A percentile compares a stretch with the other conserved stretches of the same genome.
phyloP scores from a whole-genome alignment of 495 filamentous ascomycete species.

The Penicillium silybi region DNA sequence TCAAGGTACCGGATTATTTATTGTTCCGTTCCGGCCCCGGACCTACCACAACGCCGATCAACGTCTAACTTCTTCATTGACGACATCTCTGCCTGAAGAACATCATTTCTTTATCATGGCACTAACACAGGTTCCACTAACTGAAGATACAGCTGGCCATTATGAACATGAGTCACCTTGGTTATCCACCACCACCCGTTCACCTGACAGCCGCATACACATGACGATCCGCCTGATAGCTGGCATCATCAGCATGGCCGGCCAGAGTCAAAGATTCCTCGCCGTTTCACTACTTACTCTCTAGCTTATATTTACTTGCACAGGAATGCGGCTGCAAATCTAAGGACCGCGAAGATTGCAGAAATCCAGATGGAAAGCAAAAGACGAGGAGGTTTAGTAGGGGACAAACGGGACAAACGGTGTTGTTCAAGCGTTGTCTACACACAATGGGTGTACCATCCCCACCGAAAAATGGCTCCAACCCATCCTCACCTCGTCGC shows the following conservation, averaged over 20 bases:
- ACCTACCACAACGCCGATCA: background rate
- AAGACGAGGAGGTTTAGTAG: background rate
- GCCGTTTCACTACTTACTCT: background rate
- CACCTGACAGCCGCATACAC: conserved; percentile 17
- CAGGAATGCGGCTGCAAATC: conserved; percentile 1
- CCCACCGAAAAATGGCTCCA: background rate
- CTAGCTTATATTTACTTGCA: background rate
- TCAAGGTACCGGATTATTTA: background rate
- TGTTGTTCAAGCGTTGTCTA: conserved; percentile 2
- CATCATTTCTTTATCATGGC: background rate
- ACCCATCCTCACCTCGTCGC: background rate
- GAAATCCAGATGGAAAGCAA: conserved; percentile 17
- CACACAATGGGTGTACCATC: conserved; percentile 11
- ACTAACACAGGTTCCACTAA: background rate
- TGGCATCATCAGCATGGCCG: conserved; percentile 12
- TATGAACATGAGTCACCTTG: conserved; percentile 9
- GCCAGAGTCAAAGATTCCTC: background rate
- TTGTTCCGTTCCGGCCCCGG: conserved; percentile 5
- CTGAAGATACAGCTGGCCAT: background rate
- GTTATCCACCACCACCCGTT: conserved; percentile 7
- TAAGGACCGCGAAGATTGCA: background rate
- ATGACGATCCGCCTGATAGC: conserved; percentile 26
- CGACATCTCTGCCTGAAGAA: background rate
- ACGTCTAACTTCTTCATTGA: background rate
- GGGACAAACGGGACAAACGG: conserved; percentile 10